A percentile compares a stretch with the other conserved stretches of the same genome.
Conservation (phyloP, 2,329 filamentous ascomycete species). For the Arthrobotrys sinensis region DNA sequence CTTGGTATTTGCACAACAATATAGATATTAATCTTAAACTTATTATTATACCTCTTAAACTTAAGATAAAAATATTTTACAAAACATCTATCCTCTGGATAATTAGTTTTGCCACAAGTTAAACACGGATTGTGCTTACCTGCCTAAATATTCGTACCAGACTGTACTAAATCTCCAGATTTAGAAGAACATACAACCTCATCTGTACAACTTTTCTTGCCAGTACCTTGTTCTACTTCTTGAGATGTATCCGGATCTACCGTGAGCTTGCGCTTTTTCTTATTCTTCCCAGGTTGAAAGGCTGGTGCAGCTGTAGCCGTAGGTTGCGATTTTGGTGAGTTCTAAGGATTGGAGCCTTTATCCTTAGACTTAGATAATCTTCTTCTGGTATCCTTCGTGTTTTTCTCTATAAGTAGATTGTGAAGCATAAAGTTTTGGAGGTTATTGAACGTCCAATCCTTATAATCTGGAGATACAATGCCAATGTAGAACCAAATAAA, state of each 20-base stretch:
- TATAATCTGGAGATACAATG: not conserved
- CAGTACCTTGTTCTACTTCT: not conserved
- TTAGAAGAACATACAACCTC: not conserved
- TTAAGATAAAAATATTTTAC: no score
- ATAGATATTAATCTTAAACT: no score
- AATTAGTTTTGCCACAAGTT: not conserved
- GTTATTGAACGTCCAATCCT: not conserved
- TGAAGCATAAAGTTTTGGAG: not conserved
- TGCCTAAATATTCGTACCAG: not conserved
- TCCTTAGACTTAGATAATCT: not conserved
- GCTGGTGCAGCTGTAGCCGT: not conserved
- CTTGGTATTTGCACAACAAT: not conserved
- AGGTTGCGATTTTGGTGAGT: not conserved
- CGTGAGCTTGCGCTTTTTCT: not conserved
- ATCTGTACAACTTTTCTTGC: not conserved
- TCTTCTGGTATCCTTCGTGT: not conserved
- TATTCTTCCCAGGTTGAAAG: constrained; percentile 2
- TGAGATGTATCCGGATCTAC: no score
- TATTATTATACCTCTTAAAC: no score
- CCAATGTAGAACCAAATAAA: not conserved
- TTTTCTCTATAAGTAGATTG: not conserved
- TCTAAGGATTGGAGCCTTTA: not conserved
- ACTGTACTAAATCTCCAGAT: not conserved
- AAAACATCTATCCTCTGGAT: not conserved
- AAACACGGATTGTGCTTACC: not conserved